Base-by-base conservation (phyloP, 257 asterid species). In the Solanum chilense region DNA sequence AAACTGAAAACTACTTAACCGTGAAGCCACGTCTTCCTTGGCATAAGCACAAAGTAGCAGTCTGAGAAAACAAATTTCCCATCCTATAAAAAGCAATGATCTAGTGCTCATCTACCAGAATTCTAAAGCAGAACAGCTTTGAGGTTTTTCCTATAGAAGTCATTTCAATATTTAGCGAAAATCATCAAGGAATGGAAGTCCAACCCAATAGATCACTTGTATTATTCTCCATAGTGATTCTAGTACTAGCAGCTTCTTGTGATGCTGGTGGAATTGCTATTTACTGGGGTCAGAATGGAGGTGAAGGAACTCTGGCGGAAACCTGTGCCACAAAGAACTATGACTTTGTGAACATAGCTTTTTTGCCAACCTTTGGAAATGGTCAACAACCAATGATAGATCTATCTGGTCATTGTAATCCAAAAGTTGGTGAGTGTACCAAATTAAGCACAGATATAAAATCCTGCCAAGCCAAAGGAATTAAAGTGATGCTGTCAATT, bases 251-350 rank as follows among this genome's bases (percentile, higher is more conserved):
- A 52, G 74, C 29, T 52, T 35, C 73, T 83, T 83, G 86, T 35
- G 75, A 83, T 83, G 86, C 86, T 12, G 86, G 86, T 35, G 86
- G 86, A 83, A 58, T 83, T 16, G 86, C 86, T 14, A 58, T 83
- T 35, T 83, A 83, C 75, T 83, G 86, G 86, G 86, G 86, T 8
- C 86, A 83, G 41, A 83, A 83, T 25, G 86, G 86, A 23, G 64
- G 41, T 41, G 86, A 83, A 58, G 86, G 86, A 37, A 83, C 75
- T 21, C 31, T 83, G 20, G 75, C 45, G 0, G 86, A 83, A 83
- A 58, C 86, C 52, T 83, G 86, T 64, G 56, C 75, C 86, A 83
- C 86, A 16, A 58, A 15, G 75, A 83, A 83, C 86, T 83, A 83
- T 31, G 86, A 83, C 16, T 83, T 52, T 23, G 86, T 83, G 56